phyloP scores from a whole-genome alignment of 2,329 filamentous ascomycete genomes.

The Dryadomyces sulphureus region DNA sequence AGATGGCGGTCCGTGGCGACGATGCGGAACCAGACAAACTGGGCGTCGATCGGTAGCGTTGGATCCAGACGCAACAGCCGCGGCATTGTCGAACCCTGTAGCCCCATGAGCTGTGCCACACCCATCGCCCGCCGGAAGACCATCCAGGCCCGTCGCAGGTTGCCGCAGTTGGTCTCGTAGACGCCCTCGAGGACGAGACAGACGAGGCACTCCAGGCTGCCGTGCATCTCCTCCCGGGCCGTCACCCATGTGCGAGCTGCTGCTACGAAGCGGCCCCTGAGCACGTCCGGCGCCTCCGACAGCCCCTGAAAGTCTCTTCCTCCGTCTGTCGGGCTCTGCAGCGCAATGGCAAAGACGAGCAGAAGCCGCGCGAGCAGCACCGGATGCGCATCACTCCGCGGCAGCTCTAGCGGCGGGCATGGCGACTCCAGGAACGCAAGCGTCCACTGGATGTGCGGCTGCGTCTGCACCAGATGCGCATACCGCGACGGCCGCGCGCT shows the following conservation, averaged over 20 bases:
- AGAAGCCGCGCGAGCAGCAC: background rate
- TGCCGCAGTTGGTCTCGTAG: constrained; percentile 30
- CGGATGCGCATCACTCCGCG: background rate
- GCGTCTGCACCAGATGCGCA: background rate
- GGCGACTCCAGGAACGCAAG: background rate
- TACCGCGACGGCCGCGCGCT: background rate
- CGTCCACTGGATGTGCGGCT: background rate
- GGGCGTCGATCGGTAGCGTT: constrained; percentile 15
- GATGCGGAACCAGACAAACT: constrained; percentile 31
- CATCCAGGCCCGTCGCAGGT: constrained; percentile 30
- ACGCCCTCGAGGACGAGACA: constrained; percentile 31
- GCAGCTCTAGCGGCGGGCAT: background rate
- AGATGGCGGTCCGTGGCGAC: constrained; percentile 30
- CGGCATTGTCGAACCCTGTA: constrained; percentile 1
- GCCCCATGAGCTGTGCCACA: constrained; percentile 8
- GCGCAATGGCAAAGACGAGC: constrained; percentile 2
- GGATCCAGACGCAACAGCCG: constrained; percentile 11
- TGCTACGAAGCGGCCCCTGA: constrained; percentile 3
- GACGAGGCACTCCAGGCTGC: constrained; percentile 33
- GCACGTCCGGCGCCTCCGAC: background rate
- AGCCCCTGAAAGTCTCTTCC: background rate
- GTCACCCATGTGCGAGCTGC: constrained; percentile 20
- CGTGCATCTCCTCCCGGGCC: constrained; percentile 28
- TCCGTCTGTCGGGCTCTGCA: constrained; percentile 1
- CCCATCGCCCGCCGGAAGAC: constrained; percentile 27